These are phyloP conservation scores for Solanum chiquidenum DNA, from an alignment of 257 asterid genomes.

Conservation along the genomic window DNA sequence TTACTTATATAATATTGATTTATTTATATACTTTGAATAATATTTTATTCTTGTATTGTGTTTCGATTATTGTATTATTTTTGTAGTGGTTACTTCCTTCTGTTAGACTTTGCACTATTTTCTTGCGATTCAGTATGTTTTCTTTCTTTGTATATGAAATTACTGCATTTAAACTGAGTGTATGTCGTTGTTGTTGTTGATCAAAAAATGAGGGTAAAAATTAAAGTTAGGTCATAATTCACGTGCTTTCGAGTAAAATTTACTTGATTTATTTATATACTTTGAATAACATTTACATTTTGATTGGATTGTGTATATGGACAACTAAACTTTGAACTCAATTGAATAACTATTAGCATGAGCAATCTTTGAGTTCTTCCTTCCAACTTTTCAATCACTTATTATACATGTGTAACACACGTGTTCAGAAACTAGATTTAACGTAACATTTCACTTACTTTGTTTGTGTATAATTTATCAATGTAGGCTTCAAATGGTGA, in stretches of 20 bases:
- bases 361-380: background rate
- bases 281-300: background rate
- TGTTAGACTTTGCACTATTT: too few relatives aligned
- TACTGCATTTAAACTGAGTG: fast-evolving
- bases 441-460: background rate
- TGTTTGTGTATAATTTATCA: background rate
- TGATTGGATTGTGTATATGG: background rate
- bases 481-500: background rate
- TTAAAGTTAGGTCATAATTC: too few relatives aligned
- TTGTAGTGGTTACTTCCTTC: too few relatives aligned
- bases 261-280: too few relatives aligned
- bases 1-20: too few relatives aligned
- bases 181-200: too few relatives aligned
- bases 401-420: background rate
- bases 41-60: too few relatives aligned
- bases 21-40: background rate
- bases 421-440: background rate
- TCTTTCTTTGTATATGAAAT: too few relatives aligned
- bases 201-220: background rate
- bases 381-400: background rate
- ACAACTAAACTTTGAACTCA: background rate
- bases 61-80: too few relatives aligned
- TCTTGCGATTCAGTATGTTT: too few relatives aligned
- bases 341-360: background rate
- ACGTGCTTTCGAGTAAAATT: too few relatives aligned